phyloP scores from a whole-genome alignment of 2,329 filamentous ascomycete genomes.

The Claviceps pazoutovae region DNA sequence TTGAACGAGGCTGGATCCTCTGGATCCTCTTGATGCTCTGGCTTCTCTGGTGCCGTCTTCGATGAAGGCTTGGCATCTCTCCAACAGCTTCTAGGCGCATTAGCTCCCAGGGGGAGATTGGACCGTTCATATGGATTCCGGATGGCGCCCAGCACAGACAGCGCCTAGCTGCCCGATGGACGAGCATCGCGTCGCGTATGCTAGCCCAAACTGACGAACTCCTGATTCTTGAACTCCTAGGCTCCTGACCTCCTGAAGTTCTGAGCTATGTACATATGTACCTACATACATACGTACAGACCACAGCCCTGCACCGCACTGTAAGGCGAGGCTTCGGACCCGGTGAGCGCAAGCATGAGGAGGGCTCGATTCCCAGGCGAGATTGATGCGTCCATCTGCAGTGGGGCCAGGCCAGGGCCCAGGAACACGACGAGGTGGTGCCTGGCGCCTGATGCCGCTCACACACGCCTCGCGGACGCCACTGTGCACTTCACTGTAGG shows the following conservation, averaged over 20 bases:
- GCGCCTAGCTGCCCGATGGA: not conserved
- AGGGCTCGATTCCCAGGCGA: not conserved
- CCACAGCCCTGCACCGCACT: no score
- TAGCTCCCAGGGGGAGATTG: conserved; percentile 5
- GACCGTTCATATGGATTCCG: not conserved
- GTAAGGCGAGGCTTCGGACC: not conserved
- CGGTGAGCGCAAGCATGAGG: not conserved
- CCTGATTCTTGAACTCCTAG: not conserved
- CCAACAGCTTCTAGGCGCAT: not conserved
- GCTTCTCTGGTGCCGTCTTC: not conserved
- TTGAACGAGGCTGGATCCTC: not conserved
- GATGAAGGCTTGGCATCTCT: not conserved
- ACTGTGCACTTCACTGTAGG: no score
- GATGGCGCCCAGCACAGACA: conserved; percentile 1
- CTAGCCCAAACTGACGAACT: not conserved
- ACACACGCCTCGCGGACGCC: no score
- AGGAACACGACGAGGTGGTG: not conserved
- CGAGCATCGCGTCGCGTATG: not conserved
- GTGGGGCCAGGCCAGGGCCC: not conserved
- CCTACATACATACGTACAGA: no score
- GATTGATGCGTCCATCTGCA: not conserved
- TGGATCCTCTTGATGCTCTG: not conserved
- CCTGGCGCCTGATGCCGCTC: no score
- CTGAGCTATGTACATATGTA: no score
- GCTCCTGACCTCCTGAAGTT: no score